phyloP scores from a whole-genome alignment of 139 green algal species.

The Choricystis sp. region DNA sequence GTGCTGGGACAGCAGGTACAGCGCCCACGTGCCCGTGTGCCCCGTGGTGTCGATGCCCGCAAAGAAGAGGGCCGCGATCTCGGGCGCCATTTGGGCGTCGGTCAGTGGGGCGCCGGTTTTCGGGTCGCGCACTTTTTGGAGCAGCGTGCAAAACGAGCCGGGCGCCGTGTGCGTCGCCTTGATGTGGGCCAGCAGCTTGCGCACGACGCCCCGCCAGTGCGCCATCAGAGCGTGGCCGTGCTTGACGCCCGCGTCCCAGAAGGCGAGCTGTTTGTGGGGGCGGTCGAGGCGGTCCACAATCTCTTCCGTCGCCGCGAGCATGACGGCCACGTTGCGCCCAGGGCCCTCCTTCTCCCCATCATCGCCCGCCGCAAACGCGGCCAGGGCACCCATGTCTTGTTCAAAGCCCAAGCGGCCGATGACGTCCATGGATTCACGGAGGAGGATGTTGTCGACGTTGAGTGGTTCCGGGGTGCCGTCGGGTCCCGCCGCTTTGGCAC shows the following conservation, averaged over 20 bases:
- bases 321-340: not conserved
- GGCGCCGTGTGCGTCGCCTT: not conserved
- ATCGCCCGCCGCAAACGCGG: slow-evolving; percentile 34
- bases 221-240: not conserved
- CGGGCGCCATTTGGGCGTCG: slow-evolving; percentile 1
- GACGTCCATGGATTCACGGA: not conserved
- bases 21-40: slow-evolving; percentile 13
- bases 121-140: not conserved
- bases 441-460: not conserved
- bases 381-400: slow-evolving; percentile 15
- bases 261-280: not conserved
- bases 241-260: not conserved
- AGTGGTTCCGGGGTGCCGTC: not conserved
- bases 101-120: not conserved
- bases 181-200: not conserved
- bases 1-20: slow-evolving; percentile 14
- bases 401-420: not conserved
- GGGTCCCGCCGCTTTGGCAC: too few species aligned
- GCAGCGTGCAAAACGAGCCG: not conserved
- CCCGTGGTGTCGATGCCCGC: slow-evolving; percentile 26
- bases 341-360: slow-evolving; percentile 32
- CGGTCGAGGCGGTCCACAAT: not conserved
- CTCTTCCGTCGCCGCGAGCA: not conserved
- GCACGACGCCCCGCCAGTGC: not conserved
- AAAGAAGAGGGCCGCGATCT: slow-evolving; percentile 15